These are phyloP conservation scores for Hanseniaspora occidentalis DNA, from an alignment of 805 yeast genomes.

Conservation along the genomic window DNA sequence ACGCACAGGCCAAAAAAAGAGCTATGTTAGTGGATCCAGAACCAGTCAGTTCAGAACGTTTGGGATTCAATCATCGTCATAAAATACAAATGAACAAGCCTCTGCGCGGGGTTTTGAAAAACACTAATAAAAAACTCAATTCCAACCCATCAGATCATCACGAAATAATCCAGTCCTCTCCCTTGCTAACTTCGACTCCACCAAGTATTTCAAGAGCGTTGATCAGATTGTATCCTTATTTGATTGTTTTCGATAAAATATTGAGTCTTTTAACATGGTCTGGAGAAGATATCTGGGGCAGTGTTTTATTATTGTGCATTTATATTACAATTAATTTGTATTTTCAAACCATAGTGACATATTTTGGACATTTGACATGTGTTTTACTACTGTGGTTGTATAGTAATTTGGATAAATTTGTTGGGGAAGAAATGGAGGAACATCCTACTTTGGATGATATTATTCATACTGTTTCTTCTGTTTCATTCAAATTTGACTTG, in stretches of 20 bases:
- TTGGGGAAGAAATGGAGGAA: slow-evolving; percentile 43
- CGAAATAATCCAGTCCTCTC: slow-evolving; percentile 38
- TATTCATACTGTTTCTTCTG: slow-evolving; percentile 60
- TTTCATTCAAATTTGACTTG: slow-evolving; percentile 65
- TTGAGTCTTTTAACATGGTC: slow-evolving; percentile 85
- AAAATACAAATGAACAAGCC: slow-evolving; percentile 5
- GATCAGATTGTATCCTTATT: slow-evolving; percentile 73
- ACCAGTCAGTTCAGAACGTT: slow-evolving; percentile 3
- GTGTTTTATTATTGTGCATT: slow-evolving; percentile 39
- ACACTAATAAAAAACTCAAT: neutral
- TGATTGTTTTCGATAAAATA: slow-evolving; percentile 56
- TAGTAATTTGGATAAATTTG: slow-evolving; percentile 42
- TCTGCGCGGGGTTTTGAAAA: slow-evolving; percentile 7
- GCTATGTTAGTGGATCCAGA: slow-evolving; percentile 4
- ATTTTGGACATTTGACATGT: slow-evolving; percentile 67
- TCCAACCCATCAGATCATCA: neutral
- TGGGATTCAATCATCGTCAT: slow-evolving; percentile 7
- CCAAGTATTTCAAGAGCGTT: slow-evolving; percentile 80
- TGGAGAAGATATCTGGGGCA: slow-evolving; percentile 66
- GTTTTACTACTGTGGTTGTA: slow-evolving; percentile 51
- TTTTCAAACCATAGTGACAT: slow-evolving; percentile 65
- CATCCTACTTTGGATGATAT: slow-evolving; percentile 83
- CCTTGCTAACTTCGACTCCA: slow-evolving; percentile 79
- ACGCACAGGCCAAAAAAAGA: slow-evolving; percentile 3
- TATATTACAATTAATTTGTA: slow-evolving; percentile 55